Conservation (phyloP, 768 basidiomycete species). For the Lentinula raphanica region DNA sequence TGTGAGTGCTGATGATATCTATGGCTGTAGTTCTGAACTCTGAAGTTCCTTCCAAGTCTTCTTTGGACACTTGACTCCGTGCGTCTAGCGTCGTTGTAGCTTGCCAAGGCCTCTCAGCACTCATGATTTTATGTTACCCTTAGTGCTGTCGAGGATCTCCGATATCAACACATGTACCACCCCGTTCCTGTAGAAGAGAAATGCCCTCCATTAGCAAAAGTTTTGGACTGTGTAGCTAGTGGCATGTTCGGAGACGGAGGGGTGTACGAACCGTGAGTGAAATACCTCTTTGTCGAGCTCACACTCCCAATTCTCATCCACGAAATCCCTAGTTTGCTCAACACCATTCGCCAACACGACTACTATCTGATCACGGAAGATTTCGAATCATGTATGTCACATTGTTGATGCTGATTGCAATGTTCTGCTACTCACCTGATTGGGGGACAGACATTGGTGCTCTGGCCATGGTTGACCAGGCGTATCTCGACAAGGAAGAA, state of each 20-base stretch:
- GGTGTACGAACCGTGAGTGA: conserved; percentile 83
- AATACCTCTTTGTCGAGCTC: conserved; percentile 8
- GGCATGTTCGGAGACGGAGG: conserved; percentile 77
- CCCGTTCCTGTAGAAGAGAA: conserved; percentile 77
- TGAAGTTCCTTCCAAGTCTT: conserved; percentile 51
- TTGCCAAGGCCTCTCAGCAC: background rate
- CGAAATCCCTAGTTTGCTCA: conserved; percentile 46
- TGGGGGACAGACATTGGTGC: conserved; percentile 78
- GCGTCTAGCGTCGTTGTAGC: conserved; percentile 10
- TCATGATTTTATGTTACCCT: background rate
- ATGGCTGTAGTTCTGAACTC: background rate
- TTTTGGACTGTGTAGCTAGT: conserved; percentile 67
- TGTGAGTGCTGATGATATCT: conserved; percentile 49
- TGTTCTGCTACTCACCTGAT: background rate
- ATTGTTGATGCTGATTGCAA: background rate
- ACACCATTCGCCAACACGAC: conserved; percentile 72
- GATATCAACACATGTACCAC: conserved; percentile 83
- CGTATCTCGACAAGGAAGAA: conserved; percentile 74
- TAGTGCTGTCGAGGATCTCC: conserved; percentile 76
- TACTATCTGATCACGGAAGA: conserved; percentile 86
- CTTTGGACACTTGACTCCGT: conserved; percentile 83
- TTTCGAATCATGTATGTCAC: conserved; percentile 79
- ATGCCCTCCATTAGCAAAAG: conserved; percentile 75
- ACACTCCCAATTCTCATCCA: background rate
- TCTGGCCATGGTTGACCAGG: conserved; percentile 81